These are phyloP conservation scores for Fusarium globosum DNA, from an alignment of 2,329 filamentous ascomycete species.

Conservation along the genomic window DNA sequence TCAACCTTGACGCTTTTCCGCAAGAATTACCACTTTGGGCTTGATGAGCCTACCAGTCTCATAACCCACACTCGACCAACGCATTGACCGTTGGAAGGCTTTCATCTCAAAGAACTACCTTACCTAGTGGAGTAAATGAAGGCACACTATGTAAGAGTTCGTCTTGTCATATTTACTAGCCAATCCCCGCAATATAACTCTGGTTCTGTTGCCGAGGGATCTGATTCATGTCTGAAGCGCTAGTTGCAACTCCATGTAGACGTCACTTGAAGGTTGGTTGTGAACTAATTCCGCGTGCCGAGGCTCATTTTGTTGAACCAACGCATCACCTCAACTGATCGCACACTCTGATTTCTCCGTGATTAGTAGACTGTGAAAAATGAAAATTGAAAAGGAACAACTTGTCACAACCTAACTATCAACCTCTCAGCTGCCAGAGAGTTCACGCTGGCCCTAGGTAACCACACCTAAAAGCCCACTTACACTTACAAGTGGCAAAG, in stretches of 20 bases:
- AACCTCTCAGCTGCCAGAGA: neutral
- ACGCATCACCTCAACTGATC: conserved; percentile 1
- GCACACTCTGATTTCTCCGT: neutral
- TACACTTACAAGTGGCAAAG: conserved; percentile 26
- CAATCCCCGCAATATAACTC: neutral
- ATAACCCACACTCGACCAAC: neutral
- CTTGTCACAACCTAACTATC: neutral
- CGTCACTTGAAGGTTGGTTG: conserved; percentile 1
- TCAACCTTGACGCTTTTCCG: conserved; percentile 26
- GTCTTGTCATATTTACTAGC: neutral
- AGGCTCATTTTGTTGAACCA: conserved; percentile 14
- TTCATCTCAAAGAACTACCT: neutral
- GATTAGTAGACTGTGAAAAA: neutral
- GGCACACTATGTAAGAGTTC: neutral
- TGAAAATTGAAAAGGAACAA: neutral
- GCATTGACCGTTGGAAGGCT: conserved; percentile 2
- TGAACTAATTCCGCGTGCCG: conserved; percentile 9
- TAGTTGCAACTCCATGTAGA: conserved; percentile 16
- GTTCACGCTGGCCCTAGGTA: neutral
- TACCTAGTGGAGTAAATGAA: neutral
- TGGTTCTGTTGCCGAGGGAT: neutral
- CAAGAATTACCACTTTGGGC: conserved; percentile 37
- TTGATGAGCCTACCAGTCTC: conserved; percentile 3
- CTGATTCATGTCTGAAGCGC: neutral
- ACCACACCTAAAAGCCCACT: conserved; percentile 13